Evolutionary conservation across 2,329 filamentous ascomycete species (phyloP).

Genomic region (Ophiostoma perfectum): DNA sequence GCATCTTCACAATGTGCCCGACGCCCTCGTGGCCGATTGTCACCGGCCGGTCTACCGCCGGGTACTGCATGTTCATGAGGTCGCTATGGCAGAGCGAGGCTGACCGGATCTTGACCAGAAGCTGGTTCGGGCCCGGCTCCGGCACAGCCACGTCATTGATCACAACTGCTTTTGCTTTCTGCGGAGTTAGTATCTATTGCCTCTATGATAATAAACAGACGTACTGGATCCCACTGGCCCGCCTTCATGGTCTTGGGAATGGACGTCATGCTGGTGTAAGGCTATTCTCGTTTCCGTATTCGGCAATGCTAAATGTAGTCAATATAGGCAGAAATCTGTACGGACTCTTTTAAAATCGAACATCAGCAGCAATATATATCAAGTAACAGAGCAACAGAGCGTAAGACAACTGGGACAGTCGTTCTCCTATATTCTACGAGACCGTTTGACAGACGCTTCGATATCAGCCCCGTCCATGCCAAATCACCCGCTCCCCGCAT

Average conservation of each 20-base stretch:
- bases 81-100: constrained; percentile 36
- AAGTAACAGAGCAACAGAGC: too few species aligned
- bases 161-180: constrained; percentile 20
- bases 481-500: too few species aligned
- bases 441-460: too few species aligned
- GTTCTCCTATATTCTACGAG: too few species aligned
- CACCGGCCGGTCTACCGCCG: constrained; percentile 27
- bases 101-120: constrained; percentile 36
- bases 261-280: constrained; percentile 15
- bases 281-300: neutral
- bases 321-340: neutral
- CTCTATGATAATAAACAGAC: neutral
- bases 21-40: constrained; percentile 44
- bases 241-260: constrained; percentile 27
- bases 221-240: constrained; percentile 25
- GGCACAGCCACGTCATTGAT: constrained; percentile 42
- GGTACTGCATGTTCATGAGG: constrained; percentile 27
- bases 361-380: neutral
- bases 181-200: neutral
- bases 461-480: too few species aligned
- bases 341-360: neutral
- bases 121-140: constrained; percentile 38
- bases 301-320: neutral
- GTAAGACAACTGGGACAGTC: too few species aligned
- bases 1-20: constrained; percentile 38